Conservation (phyloP, 805 yeast genomes). For the Wickerhamomyces silvicola region DNA sequence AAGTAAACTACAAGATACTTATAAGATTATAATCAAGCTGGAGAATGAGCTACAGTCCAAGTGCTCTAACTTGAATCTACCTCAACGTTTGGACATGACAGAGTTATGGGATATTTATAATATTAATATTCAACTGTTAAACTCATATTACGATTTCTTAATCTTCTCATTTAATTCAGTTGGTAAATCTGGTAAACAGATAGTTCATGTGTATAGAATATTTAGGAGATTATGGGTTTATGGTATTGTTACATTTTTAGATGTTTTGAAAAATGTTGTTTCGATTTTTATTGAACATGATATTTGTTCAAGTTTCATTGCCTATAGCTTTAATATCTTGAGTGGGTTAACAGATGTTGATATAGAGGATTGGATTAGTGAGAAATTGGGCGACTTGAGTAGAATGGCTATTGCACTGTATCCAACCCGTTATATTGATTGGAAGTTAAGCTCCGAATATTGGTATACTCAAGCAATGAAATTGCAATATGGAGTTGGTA, state of each 20-base stretch:
- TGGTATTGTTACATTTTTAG: constrained; percentile 76
- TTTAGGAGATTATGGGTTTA: constrained; percentile 81
- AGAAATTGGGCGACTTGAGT: constrained; percentile 78
- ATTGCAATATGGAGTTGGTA: constrained; percentile 76
- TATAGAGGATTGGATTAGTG: constrained; percentile 54
- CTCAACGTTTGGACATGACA: constrained; percentile 49
- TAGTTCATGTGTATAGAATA: constrained; percentile 70
- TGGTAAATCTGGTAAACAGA: constrained; percentile 69
- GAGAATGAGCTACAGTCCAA: constrained; percentile 68
- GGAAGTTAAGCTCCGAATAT: constrained; percentile 77
- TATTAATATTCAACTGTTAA: constrained; percentile 56
- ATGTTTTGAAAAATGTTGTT: constrained; percentile 67
- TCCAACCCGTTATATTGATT: constrained; percentile 73
- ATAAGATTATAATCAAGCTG: constrained; percentile 58
- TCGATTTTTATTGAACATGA: constrained; percentile 73
- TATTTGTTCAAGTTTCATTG: constrained; percentile 67
- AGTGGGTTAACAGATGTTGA: constrained; percentile 32
- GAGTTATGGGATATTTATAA: constrained; percentile 70
- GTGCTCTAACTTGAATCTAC: constrained; percentile 54
- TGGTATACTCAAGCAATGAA: constrained; percentile 77
- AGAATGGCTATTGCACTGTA: constrained; percentile 85
- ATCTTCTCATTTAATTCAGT: constrained; percentile 69
- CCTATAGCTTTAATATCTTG: constrained; percentile 56
- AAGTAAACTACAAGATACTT: constrained; percentile 66
- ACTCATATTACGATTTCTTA: constrained; percentile 66